phyloP scores from a whole-genome alignment of 179 eudicot species.

The Vitellaria paradoxa region DNA sequence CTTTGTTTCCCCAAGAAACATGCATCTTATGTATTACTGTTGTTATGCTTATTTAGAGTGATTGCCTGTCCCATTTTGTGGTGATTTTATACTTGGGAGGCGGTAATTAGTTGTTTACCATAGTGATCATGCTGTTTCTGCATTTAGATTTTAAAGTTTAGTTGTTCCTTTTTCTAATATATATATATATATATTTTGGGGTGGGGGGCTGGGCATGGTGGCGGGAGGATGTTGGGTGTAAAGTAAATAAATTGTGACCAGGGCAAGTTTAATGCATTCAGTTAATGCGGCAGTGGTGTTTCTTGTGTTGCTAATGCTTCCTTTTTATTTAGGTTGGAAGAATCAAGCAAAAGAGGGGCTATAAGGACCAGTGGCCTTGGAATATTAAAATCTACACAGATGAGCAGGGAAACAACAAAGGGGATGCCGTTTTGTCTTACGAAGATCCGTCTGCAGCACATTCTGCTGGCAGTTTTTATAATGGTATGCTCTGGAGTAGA shows the following conservation, averaged over 20 bases:
- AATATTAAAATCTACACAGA: constrained; percentile 89
- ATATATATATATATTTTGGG: too few relatives aligned
- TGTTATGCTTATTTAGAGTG: not conserved
- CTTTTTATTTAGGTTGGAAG: constrained; percentile 66
- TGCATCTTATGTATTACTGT: not conserved
- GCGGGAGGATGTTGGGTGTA: not conserved
- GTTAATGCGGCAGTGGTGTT: not conserved
- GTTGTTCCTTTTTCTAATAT: too few relatives aligned
- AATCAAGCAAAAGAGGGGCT: constrained; percentile 94
- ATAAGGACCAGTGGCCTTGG: constrained; percentile 98
- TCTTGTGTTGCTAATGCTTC: not conserved
- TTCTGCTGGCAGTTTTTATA: constrained; percentile 83
- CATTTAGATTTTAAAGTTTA: not conserved
- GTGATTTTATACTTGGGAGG: not conserved
- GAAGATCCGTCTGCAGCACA: constrained; percentile 99
- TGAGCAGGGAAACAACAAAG: constrained; percentile 85
- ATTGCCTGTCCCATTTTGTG: not conserved
- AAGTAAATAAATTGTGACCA: not conserved
- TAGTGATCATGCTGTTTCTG: not conserved
- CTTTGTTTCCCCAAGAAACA: not conserved
- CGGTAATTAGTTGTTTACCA: not conserved
- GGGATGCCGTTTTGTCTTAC: constrained; percentile 82
- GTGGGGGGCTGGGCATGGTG: not conserved
- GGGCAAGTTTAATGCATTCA: not conserved
- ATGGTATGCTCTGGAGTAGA: constrained; percentile 35